These are phyloP conservation scores for Porodaedalea pini DNA, from an alignment of 1,284 basidiomycete genomes.

Conservation along the genomic window DNA sequence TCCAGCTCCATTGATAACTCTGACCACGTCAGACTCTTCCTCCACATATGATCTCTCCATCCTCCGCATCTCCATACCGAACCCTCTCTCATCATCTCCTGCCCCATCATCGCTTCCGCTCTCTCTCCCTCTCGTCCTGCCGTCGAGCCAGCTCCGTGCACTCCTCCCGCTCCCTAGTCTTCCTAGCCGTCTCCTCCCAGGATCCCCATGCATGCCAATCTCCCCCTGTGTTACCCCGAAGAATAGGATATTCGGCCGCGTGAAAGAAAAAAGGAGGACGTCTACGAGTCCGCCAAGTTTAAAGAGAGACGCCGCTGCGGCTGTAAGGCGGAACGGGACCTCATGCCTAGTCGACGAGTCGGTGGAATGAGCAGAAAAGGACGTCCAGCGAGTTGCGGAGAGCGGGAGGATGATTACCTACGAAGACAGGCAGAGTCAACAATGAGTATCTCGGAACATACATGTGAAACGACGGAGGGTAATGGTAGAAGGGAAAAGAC, in stretches of 20 bases:
- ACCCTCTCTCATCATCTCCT: too few relatives aligned
- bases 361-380: constrained; percentile 6
- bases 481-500: not conserved
- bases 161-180: too few relatives aligned
- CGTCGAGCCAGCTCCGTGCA: not conserved
- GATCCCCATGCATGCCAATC: not conserved
- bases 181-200: not conserved
- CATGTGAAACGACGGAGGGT: too few relatives aligned
- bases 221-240: constrained; percentile 2
- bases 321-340: constrained; percentile 21
- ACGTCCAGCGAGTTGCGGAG: constrained; percentile 18
- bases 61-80: too few relatives aligned
- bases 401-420: constrained; percentile 21
- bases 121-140: too few relatives aligned
- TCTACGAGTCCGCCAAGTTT: constrained; percentile 25
- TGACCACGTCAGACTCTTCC: too few relatives aligned
- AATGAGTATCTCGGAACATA: not conserved
- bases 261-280: constrained; percentile 25
- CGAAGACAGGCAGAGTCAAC: not conserved
- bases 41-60: not conserved
- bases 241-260: constrained; percentile 24
- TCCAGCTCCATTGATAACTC: too few relatives aligned
- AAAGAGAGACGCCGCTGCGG: constrained; percentile 21
- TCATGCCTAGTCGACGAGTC: not conserved
- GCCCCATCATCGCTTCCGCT: too few relatives aligned